A percentile compares a stretch with the other conserved stretches of the same genome.
phyloP scores from a whole-genome alignment of 2,329 filamentous ascomycete species.

The Rhynchosporium agropyri region DNA sequence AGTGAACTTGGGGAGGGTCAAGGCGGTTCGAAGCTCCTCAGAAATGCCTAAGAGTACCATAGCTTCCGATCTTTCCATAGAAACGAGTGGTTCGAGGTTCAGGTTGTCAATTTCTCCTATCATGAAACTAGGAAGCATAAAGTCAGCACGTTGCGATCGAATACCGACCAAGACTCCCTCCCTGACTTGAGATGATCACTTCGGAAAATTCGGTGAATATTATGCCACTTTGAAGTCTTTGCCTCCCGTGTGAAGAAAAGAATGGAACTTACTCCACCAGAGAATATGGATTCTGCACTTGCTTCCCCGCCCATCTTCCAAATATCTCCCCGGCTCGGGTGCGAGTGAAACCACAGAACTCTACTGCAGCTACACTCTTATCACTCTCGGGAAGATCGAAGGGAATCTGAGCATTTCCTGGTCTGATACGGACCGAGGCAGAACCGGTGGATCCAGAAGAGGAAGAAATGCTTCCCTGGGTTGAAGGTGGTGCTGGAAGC shows the following conservation, averaged over 20 bases:
- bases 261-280: not conserved
- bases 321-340: not conserved
- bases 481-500: not conserved
- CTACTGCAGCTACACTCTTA: conserved; percentile 4
- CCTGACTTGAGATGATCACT: too few relatives aligned
- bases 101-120: not conserved
- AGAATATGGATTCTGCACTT: not conserved
- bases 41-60: not conserved
- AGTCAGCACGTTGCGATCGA: not conserved
- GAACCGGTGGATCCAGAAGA: not conserved
- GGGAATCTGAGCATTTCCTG: not conserved
- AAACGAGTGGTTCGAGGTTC: not conserved
- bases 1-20: not conserved
- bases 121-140: not conserved
- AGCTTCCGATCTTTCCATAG: not conserved
- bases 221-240: too few relatives aligned
- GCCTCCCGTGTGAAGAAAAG: not conserved
- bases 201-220: too few relatives aligned
- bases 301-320: not conserved
- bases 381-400: not conserved
- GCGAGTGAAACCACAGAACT: not conserved
- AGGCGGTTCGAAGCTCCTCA: not conserved
- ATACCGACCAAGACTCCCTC: too few relatives aligned
- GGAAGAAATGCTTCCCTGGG: conserved; percentile 4
- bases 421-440: not conserved